Percentiles rank a stretch among this genome's conserved stretches.
These are phyloP conservation scores for Penstemon newberryi DNA, from an alignment of 257 asterid species.

Conservation along the genomic window DNA sequence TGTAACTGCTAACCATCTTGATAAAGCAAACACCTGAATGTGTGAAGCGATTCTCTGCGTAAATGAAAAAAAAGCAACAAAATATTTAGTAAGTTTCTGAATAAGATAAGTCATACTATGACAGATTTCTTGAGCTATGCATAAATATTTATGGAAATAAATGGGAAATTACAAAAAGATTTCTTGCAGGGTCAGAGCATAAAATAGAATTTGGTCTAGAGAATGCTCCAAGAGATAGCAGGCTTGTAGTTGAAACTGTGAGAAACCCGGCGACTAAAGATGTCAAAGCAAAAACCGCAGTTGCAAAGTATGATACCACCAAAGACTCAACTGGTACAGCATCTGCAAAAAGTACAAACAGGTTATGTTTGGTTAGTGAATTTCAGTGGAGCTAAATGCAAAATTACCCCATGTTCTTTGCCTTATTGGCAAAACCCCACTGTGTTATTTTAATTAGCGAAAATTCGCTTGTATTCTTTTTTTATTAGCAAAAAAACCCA, in stretches of 20 bases:
- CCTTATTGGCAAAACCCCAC: no score
- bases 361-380: background rate
- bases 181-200: slow-evolving; percentile 70
- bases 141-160: slow-evolving; percentile 17
- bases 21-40: slow-evolving; percentile 76
- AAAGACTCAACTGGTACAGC: slow-evolving; percentile 63
- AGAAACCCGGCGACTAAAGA: slow-evolving; percentile 68
- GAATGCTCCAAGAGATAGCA: slow-evolving; percentile 70
- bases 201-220: slow-evolving; percentile 49
- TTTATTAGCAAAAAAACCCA: no score
- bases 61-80: slow-evolving; percentile 16
- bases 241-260: slow-evolving; percentile 77
- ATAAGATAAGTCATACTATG: background rate
- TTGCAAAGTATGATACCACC: slow-evolving; percentile 61
- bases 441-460: no score
- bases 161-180: slow-evolving; percentile 63
- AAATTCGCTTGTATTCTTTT: no score
- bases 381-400: no score
- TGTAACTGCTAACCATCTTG: slow-evolving; percentile 74
- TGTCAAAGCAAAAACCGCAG: slow-evolving; percentile 70
- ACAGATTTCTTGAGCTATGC: background rate
- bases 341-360: slow-evolving; percentile 45
- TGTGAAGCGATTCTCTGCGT: slow-evolving; percentile 84
- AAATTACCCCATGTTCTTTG: no score
- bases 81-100: background rate